phyloP scores from a whole-genome alignment of 768 basidiomycete genomes.

The Termitomyces sp. region DNA sequence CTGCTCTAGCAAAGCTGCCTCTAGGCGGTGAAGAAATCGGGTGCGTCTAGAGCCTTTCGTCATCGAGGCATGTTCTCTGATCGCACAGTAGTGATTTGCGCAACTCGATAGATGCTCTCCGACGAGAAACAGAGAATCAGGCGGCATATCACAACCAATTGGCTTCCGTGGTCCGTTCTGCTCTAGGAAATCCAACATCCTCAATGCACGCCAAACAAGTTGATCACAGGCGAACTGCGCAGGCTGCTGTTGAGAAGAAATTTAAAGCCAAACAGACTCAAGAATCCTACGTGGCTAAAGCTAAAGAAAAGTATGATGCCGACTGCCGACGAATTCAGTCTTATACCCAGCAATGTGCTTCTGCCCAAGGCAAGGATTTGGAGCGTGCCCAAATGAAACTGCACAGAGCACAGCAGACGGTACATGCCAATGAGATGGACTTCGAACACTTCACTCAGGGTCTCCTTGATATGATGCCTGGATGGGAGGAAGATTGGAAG shows the following conservation, averaged over 20 bases:
- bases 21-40: slow-evolving; percentile 91
- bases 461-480: slow-evolving; percentile 63
- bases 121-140: slow-evolving; percentile 79
- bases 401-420: slow-evolving; percentile 79
- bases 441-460: slow-evolving; percentile 76
- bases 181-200: slow-evolving; percentile 61
- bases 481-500: slow-evolving; percentile 95
- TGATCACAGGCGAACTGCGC: slow-evolving; percentile 62
- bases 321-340: slow-evolving; percentile 89
- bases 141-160: slow-evolving; percentile 67
- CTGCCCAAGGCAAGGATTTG: slow-evolving; percentile 84
- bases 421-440: slow-evolving; percentile 87
- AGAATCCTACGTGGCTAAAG: slow-evolving; percentile 79
- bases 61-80: slow-evolving; percentile 2
- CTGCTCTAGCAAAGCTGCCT: slow-evolving; percentile 69
- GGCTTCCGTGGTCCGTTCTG: slow-evolving; percentile 63
- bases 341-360: slow-evolving; percentile 79
- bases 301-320: slow-evolving; percentile 84
- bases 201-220: slow-evolving; percentile 62
- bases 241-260: slow-evolving; percentile 77
- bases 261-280: slow-evolving; percentile 84
- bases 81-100: slow-evolving; percentile 64
- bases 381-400: slow-evolving; percentile 83
- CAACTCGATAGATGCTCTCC: slow-evolving; percentile 72
- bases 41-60: slow-evolving; percentile 39